Percentiles rank a stretch among this genome's conserved stretches.
phyloP scores from a whole-genome alignment of 208 protist species.

The Trichomonas tenax region DNA sequence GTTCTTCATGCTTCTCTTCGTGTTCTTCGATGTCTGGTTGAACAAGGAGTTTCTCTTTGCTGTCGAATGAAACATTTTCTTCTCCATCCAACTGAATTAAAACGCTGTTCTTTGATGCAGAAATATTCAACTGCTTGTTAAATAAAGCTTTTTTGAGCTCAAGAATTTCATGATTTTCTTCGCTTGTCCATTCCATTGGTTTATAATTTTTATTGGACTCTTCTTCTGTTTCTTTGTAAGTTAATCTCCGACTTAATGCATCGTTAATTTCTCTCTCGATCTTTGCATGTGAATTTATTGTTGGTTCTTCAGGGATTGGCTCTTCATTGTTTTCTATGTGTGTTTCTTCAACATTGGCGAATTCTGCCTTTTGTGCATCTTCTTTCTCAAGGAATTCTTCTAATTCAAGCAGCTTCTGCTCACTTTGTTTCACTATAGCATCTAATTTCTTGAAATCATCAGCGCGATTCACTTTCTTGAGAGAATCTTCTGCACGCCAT shows the following conservation, averaged over 20 bases:
- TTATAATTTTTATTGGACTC: neutral
- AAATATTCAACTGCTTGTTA: too few relatives aligned
- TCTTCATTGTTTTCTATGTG: neutral
- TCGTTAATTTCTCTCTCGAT: neutral
- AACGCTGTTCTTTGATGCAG: too few relatives aligned
- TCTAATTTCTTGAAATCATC: neutral
- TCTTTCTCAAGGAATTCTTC: neutral
- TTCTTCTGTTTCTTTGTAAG: neutral
- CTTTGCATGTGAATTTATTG: neutral
- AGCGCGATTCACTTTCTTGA: neutral
- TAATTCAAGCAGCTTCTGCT: neutral
- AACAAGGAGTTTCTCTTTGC: neutral
- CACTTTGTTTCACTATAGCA: neutral
- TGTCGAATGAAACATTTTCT: neutral
- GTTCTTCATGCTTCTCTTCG: neutral
- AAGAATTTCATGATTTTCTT: neutral
- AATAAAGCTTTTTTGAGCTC: too few relatives aligned
- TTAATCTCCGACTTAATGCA: neutral
- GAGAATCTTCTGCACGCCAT: neutral
- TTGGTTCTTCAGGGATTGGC: neutral
- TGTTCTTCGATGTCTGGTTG: neutral
- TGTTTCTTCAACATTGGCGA: neutral
- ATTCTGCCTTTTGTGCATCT: neutral
- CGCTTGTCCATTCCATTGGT: neutral
- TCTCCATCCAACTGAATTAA: too few relatives aligned